Percentiles rank a stretch among this genome's conserved stretches.
phyloP scores from a whole-genome alignment of 352 stramenopile genomes.

The Achlya hypogyna region DNA sequence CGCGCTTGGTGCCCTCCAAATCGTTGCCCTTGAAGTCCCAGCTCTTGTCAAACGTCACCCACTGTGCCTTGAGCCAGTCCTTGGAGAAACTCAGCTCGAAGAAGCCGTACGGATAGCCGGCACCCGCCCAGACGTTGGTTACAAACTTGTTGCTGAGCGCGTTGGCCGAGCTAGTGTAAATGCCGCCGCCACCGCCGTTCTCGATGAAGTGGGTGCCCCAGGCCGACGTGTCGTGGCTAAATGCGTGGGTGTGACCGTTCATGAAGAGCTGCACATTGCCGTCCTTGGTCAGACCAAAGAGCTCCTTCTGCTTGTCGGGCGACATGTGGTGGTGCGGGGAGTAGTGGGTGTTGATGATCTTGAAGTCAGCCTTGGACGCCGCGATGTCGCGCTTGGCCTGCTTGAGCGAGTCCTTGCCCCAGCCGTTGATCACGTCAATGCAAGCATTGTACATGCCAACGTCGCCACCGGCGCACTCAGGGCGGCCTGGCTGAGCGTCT shows the following conservation, averaged over 20 bases:
- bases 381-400: conserved; percentile 24
- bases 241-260: conserved; percentile 26
- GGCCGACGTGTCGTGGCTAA: conserved; percentile 23
- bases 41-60: conserved; percentile 50
- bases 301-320: conserved; percentile 39
- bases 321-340: conserved; percentile 31
- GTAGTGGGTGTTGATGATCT: conserved; percentile 42
- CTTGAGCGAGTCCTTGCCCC: conserved; percentile 27
- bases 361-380: conserved; percentile 33
- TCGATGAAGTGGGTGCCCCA: conserved; percentile 64
- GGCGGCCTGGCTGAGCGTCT: conserved; percentile 26
- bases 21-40: conserved; percentile 46
- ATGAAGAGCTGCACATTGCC: conserved; percentile 23
- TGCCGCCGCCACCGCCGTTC: conserved; percentile 67
- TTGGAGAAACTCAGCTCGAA: conserved; percentile 50
- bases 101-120: conserved; percentile 60
- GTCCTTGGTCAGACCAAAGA: conserved; percentile 28
- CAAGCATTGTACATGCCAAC: conserved; percentile 31
- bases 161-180: conserved; percentile 68
- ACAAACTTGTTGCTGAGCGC: conserved; percentile 37
- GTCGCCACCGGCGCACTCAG: conserved; percentile 26
- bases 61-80: conserved; percentile 61
- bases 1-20: conserved; percentile 34
- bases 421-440: conserved; percentile 30
- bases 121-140: conserved; percentile 46